Evolutionary conservation across 352 stramenopile genomes (phyloP).

Genomic region (Globisporangium camurandrum): DNA sequence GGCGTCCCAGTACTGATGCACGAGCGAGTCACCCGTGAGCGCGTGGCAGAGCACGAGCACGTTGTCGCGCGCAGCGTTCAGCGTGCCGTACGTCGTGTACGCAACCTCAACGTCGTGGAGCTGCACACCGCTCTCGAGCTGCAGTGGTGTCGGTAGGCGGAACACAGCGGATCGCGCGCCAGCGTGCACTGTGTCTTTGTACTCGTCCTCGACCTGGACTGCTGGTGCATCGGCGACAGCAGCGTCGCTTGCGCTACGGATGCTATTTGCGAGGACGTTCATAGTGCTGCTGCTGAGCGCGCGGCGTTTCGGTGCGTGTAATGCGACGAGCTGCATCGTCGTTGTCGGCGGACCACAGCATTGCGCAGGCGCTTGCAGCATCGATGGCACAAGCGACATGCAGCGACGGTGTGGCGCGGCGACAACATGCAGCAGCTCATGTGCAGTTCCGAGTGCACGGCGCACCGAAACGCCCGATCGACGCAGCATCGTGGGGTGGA

Average conservation of each 20-base stretch:
- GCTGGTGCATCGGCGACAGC: background rate
- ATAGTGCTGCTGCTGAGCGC: conserved; percentile 8
- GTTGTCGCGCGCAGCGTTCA: conserved; percentile 58
- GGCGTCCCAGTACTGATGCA: conserved; percentile 92
- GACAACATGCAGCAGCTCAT: background rate
- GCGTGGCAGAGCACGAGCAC: conserved; percentile 83
- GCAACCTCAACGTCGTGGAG: conserved; percentile 74
- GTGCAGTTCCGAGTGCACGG: background rate
- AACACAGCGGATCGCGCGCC: conserved; percentile 39
- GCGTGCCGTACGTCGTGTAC: conserved; percentile 92
- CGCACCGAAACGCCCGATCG: conserved; percentile 10
- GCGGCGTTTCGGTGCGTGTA: conserved; percentile 4
- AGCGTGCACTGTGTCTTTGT: conserved; percentile 39
- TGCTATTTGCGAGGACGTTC: too few relatives aligned
- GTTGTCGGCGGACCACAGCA: background rate
- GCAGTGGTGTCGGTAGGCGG: conserved; percentile 27
- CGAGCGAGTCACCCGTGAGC: conserved; percentile 91
- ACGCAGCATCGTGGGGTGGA: too few relatives aligned
- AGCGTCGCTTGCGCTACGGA: background rate
- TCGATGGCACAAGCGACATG: too few relatives aligned
- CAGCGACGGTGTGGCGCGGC: background rate
- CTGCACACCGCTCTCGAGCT: conserved; percentile 55
- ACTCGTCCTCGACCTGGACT: conserved; percentile 48
- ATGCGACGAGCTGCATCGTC: background rate
- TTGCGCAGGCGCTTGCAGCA: background rate